Evolutionary conservation across 768 basidiomycete species (phyloP).

Genomic region (Lyophyllum decastes): DNA sequence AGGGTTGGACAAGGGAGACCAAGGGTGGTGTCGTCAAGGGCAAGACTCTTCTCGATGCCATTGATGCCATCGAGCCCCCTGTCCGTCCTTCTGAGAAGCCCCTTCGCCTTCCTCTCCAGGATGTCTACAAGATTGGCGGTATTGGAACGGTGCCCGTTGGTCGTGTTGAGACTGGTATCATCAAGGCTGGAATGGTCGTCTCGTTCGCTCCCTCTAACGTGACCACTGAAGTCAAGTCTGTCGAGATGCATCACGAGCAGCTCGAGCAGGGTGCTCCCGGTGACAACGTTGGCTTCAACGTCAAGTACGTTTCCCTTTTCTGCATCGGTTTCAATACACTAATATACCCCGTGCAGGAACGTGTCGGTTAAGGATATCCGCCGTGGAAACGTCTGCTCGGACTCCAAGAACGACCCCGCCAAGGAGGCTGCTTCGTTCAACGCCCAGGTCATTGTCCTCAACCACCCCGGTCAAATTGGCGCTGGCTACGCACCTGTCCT

Average conservation of each 20-base stretch:
- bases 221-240: slow-evolving; percentile 99
- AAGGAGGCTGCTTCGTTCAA: slow-evolving; percentile 99
- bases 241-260: slow-evolving; percentile 99
- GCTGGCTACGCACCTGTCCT: slow-evolving; percentile 98
- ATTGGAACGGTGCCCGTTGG: slow-evolving; percentile 99
- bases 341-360: slow-evolving; percentile 63
- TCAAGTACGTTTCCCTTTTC: slow-evolving; percentile 61
- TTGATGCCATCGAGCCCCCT: slow-evolving; percentile 99
- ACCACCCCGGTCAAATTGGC: slow-evolving; percentile 99
- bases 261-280: slow-evolving; percentile 93
- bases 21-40: slow-evolving; percentile 94
- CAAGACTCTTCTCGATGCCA: slow-evolving; percentile 99
- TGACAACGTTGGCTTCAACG: slow-evolving; percentile 99
- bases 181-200: slow-evolving; percentile 99
- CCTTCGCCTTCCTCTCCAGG: slow-evolving; percentile 99
- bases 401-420: slow-evolving; percentile 99
- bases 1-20: slow-evolving; percentile 98
- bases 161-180: slow-evolving; percentile 99
- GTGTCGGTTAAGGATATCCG: slow-evolving; percentile 99
- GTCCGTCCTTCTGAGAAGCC: slow-evolving; percentile 98
- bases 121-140: slow-evolving; percentile 99
- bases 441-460: slow-evolving; percentile 99
- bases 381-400: slow-evolving; percentile 98
- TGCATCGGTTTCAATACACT: background rate
- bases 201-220: slow-evolving; percentile 96